Conservation (phyloP, 257 asterid species). For the Nyctanthes arbortristis region DNA sequence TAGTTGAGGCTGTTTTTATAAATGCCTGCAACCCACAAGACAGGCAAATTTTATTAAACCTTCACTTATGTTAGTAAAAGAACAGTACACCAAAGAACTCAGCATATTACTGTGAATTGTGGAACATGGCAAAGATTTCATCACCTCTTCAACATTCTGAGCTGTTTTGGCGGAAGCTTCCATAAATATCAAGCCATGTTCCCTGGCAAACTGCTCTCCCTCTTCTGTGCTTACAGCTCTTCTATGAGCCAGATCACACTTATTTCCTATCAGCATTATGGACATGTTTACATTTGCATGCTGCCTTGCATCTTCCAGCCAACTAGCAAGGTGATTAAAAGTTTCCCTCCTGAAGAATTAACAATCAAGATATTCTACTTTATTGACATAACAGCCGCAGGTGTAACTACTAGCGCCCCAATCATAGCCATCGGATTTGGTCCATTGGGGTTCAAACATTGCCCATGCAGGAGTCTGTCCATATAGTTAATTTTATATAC, state of each 20-base stretch:
- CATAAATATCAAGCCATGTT: conserved; percentile 77
- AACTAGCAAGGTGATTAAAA: conserved; percentile 73
- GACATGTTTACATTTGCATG: conserved; percentile 69
- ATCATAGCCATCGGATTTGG: too few relatives aligned
- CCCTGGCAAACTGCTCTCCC: conserved; percentile 76
- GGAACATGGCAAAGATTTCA: too few relatives aligned
- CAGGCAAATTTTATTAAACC: neutral
- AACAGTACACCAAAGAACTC: neutral
- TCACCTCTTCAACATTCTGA: conserved; percentile 85
- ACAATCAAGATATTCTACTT: too few relatives aligned
- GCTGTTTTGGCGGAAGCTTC: conserved; percentile 91
- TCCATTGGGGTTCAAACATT: too few relatives aligned
- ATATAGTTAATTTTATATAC: too few relatives aligned
- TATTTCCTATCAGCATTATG: conserved; percentile 83
- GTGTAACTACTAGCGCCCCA: too few relatives aligned
- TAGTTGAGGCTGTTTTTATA: conserved; percentile 70
- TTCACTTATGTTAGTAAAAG: neutral
- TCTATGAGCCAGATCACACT: too few relatives aligned
- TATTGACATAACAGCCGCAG: too few relatives aligned
- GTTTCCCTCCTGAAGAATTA: conserved; percentile 87
- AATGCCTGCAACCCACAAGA: conserved; percentile 53
- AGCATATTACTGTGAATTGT: neutral
- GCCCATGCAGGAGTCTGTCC: too few relatives aligned
- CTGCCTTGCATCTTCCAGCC: conserved; percentile 81
- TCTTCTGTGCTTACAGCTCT: too few relatives aligned